Base-by-base conservation (phyloP, 305 asterid species). In the Solanum chacoense region DNA sequence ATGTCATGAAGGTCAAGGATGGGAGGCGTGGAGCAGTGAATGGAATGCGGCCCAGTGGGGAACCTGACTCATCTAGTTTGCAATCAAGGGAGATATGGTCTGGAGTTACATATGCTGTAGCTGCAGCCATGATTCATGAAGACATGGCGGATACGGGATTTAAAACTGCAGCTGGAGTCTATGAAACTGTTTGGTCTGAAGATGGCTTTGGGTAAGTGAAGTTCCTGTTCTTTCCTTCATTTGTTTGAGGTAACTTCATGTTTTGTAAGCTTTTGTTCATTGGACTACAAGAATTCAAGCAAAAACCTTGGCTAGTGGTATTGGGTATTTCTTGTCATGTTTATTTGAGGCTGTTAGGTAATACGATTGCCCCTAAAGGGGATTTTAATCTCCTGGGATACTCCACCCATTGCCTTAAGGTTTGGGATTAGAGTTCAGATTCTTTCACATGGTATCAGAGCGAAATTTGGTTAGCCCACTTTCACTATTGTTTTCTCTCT, bases 21-120 rank as follows among this genome's bases (percentile, higher is more conserved):
- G 99, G 99, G 90, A 93, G 85, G 90, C 88, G 89, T 86, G 99
- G 99, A 80, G 99, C 99, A 86, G 93, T 93, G 42, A 97, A 97
- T 65, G 99, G 99, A 72, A 97, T 97, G 98, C 93, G 92, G 20
- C 98, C 99, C 6, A 95, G 87, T 88, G 99, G 99, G 38, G 95
- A 96, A 90, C 95, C 93, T 1, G 98, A 97, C 87, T 85, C 88
- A 91, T 93, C 93, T 31, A 91, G 93, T 37, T 37, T 96, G 96
- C 99, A 97, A 90, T 96, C 99, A 0, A 95, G 98, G 91, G 99
- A 97, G 92, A 93, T 97, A 86, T 97, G 99, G 99, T 90, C 93
- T 75, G 99, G 99, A 83, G 92, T 95, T 80, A 97, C 99, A 11
- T 97, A 97, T 89, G 97, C 97, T 88, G 93, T 97, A 86, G 98